Conservation (phyloP, 805 yeast genomes). For the Starmerella gropengiesseri region DNA sequence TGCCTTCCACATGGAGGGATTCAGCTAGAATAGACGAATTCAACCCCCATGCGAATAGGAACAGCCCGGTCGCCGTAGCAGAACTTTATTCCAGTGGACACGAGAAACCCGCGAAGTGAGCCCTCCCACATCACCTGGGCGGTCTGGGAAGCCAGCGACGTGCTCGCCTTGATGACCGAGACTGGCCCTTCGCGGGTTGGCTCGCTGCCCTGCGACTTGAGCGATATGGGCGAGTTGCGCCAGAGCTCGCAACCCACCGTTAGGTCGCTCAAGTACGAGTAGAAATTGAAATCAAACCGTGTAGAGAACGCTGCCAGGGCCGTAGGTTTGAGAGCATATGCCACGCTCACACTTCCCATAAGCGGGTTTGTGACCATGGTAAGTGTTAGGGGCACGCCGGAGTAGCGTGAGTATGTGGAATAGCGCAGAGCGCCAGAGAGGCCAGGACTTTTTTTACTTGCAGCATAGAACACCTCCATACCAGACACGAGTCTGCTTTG, state of each 20-base stretch:
- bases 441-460: constrained; percentile 77
- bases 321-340: constrained; percentile 76
- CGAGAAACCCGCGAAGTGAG: constrained; percentile 61
- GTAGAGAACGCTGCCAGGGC: constrained; percentile 63
- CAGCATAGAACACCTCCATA: constrained; percentile 81
- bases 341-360: constrained; percentile 77
- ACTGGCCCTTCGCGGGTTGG: constrained; percentile 17
- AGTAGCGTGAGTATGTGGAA: constrained; percentile 70
- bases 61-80: constrained; percentile 22
- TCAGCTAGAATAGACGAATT: constrained; percentile 20
- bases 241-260: constrained; percentile 80
- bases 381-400: constrained; percentile 83
- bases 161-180: constrained; percentile 62
- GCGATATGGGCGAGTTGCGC: constrained; percentile 34
- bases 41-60: constrained; percentile 22
- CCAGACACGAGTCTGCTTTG: constrained; percentile 62
- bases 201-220: constrained; percentile 4
- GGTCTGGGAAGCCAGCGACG: constrained; percentile 53
- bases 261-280: constrained; percentile 79
- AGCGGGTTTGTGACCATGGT: constrained; percentile 81
- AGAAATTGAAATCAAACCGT: constrained; percentile 77
- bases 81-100: constrained; percentile 52
- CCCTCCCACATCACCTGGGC: constrained; percentile 80
- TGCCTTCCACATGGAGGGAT: neutral
- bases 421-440: constrained; percentile 75